Evolutionary conservation across 2,329 filamentous ascomycete genomes (phyloP).

Genomic region (Penicillium sp.): DNA sequence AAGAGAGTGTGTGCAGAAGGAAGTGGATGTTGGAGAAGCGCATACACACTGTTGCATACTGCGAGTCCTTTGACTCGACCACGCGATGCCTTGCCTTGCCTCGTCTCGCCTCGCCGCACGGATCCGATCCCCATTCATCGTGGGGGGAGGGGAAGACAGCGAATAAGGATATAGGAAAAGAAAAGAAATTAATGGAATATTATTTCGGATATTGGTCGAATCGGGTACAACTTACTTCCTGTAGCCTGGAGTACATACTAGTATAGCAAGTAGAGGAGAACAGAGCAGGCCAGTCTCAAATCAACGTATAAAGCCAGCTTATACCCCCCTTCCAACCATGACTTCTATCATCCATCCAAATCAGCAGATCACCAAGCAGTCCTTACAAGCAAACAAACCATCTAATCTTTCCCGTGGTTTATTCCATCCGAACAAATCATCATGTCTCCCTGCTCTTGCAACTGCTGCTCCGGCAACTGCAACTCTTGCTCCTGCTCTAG

Average conservation of each 20-base stretch:
- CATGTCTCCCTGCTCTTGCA: constrained; percentile 48
- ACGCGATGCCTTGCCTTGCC: constrained; percentile 21
- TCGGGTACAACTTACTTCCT: no score
- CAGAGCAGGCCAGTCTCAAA: not conserved
- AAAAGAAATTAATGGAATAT: no score
- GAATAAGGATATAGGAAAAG: not conserved
- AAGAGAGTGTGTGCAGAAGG: constrained; percentile 6
- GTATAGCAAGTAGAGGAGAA: not conserved
- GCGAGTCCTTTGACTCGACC: constrained; percentile 26
- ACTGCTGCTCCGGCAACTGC: constrained; percentile 44
- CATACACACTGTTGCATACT: constrained; percentile 11
- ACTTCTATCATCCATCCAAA: not conserved
- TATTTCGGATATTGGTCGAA: no score
- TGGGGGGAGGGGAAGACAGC: not conserved
- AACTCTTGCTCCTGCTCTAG: constrained; percentile 43
- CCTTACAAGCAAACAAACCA: no score
- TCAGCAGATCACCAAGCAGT: not conserved
- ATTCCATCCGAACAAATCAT: constrained; percentile 28
- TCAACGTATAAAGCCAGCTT: not conserved
- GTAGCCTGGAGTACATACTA: no score
- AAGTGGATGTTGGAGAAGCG: constrained; percentile 9
- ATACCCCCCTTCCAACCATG: not conserved
- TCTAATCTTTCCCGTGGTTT: constrained; percentile 19
- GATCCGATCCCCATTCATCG: no score
- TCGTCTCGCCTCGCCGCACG: not conserved